Base-by-base conservation (phyloP, 345 rosid species). In the Combretum micranthum region DNA sequence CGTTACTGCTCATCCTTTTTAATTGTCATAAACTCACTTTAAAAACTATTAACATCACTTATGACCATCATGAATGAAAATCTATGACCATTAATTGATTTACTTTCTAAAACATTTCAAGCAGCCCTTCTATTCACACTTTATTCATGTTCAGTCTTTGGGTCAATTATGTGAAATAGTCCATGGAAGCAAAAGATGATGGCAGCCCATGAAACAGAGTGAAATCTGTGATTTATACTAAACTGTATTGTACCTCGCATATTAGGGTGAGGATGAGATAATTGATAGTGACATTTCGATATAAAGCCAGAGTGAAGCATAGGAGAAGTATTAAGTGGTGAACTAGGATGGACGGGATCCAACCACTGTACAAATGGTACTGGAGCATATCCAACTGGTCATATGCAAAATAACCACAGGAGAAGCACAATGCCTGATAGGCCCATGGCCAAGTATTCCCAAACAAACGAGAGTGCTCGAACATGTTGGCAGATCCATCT, bases 341-440 rank as follows among this genome's bases (percentile, higher is more conserved):
- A 60, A 77, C 72, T 14, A 88, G 66, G 47, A 85, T 91, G 59
- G 86, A 72, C 55, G 98, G 98, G 57, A 88, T 77, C 52, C 80
- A 71, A 26, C 98, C 92, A 47, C 83, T 80, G 69, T 91, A 91
- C 21, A 91, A 66, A 39, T 77, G 76, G 64, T 84, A 82, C 55
- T 57, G 78, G 73, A 88, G 83, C 98, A 91, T 86, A 74, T 91
- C 98, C 85, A 78, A 80, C 55, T 88, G 96, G 76, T 91, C 98
- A 76, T 91, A 91, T 0, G 95, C 98, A 57, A 91, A 91, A 75
- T 91, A 91, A 47, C 98, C 96, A 53, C 92, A 85, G 10, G 96
- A 91, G 69, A 88, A 82, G 73, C 98, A 84, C 62, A 91, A 58
- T 67, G 88, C 85, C 42, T 79, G 83, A 42, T 82, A 82, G 15